phyloP scores from a whole-genome alignment of 805 yeast genomes.

The Torulaspora delbrueckii region DNA sequence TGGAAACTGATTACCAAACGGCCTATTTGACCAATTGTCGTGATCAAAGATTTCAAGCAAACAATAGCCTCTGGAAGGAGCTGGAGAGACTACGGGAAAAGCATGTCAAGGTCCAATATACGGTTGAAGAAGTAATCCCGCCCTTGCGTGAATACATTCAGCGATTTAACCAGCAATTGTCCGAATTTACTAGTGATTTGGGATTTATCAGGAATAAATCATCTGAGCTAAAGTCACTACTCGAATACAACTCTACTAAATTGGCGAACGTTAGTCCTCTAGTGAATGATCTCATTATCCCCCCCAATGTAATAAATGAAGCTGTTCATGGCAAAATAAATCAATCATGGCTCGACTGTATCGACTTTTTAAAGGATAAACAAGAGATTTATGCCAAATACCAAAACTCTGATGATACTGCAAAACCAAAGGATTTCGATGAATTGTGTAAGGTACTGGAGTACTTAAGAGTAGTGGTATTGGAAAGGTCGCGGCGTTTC shows the following conservation, averaged over 20 bases:
- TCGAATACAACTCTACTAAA: slow-evolving; percentile 44
- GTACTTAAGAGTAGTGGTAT: slow-evolving; percentile 52
- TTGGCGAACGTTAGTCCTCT: slow-evolving; percentile 61
- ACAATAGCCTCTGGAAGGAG: slow-evolving; percentile 14
- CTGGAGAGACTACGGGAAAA: slow-evolving; percentile 18
- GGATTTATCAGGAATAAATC: slow-evolving; percentile 55
- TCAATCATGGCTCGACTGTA: slow-evolving; percentile 59
- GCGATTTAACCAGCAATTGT: slow-evolving; percentile 54
- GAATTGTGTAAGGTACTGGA: slow-evolving; percentile 34
- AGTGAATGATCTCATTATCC: slow-evolving; percentile 68
- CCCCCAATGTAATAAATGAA: slow-evolving; percentile 62
- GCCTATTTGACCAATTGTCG: slow-evolving; percentile 10
- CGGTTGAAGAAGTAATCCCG: slow-evolving; percentile 30
- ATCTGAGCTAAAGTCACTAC: slow-evolving; percentile 42
- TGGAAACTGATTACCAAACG: slow-evolving; percentile 4
- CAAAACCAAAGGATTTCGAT: slow-evolving; percentile 29
- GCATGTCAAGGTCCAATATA: slow-evolving; percentile 16
- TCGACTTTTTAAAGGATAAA: slow-evolving; percentile 55
- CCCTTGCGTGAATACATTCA: slow-evolving; percentile 52
- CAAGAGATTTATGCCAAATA: slow-evolving; percentile 48
- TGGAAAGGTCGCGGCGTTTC: slow-evolving; percentile 72
- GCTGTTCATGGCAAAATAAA: slow-evolving; percentile 55
- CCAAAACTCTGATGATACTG: slow-evolving; percentile 10
- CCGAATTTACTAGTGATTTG: slow-evolving; percentile 54
- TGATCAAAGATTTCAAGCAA: slow-evolving; percentile 12